phyloP scores from a whole-genome alignment of 2,329 filamentous ascomycete genomes.

The Tolypocladium tundrense region DNA sequence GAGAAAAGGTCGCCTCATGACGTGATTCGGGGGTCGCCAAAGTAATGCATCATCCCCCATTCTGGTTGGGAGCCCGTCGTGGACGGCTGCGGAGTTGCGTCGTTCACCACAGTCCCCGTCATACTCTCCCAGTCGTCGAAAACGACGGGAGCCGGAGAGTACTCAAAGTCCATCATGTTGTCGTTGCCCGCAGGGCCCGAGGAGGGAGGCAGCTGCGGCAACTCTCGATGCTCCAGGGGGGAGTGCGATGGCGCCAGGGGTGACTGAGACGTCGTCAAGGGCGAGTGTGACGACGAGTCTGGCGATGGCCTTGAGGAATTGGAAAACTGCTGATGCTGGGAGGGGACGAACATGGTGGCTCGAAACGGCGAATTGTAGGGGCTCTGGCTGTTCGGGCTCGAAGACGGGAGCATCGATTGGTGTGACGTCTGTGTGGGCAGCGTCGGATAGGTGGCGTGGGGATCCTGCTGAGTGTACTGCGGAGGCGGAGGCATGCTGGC shows the following conservation, averaged over 20 bases:
- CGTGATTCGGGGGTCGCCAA: constrained; percentile 19
- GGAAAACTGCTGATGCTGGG: constrained; percentile 19
- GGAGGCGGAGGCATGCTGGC: constrained; percentile 12
- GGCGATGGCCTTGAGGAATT: constrained; percentile 18
- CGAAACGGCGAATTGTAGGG: constrained; percentile 20
- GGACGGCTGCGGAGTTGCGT: constrained; percentile 14
- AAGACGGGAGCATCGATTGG: constrained; percentile 12
- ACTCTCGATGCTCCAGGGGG: constrained; percentile 24
- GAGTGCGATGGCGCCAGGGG: constrained; percentile 15
- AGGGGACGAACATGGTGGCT: constrained; percentile 21
- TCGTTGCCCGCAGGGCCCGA: constrained; percentile 14
- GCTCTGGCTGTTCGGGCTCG: constrained; percentile 11
- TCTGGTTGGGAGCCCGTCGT: constrained; percentile 6
- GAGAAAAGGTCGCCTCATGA: constrained; percentile 7
- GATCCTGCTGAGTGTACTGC: constrained; percentile 16
- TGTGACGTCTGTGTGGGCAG: constrained; percentile 21
- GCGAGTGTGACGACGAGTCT: constrained; percentile 21
- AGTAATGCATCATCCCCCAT: constrained; percentile 26
- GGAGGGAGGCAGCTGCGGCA: constrained; percentile 19
- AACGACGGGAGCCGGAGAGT: constrained; percentile 24
- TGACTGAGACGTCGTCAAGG: constrained; percentile 14
- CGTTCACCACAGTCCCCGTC: constrained; percentile 19
- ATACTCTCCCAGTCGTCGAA: constrained; percentile 33
- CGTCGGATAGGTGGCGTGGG: constrained; percentile 19
- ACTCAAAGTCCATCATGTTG: constrained; percentile 33